These are phyloP conservation scores for Fragosphaeria purpurea DNA, from an alignment of 2,329 filamentous ascomycete species.

Conservation along the genomic window DNA sequence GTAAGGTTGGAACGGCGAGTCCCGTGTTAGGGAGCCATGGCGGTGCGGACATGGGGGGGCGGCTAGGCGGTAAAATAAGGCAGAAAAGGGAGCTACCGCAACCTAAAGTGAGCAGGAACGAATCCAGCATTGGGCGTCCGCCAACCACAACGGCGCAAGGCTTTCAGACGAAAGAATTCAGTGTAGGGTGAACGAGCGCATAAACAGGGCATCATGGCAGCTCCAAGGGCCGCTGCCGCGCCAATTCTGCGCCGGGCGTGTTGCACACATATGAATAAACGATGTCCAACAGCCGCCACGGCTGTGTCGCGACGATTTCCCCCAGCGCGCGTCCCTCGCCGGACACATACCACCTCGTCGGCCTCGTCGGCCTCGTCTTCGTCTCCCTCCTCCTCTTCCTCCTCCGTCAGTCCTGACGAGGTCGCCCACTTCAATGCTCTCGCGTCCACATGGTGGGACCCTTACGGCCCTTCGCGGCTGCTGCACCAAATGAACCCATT, in stretches of 20 bases:
- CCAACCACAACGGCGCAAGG: background rate
- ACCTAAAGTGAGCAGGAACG: too few relatives aligned
- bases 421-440: conserved; percentile 91
- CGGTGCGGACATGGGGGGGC: too few relatives aligned
- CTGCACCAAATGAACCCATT: conserved; percentile 98
- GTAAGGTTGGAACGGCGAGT: too few relatives aligned
- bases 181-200: too few relatives aligned
- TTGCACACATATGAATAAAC: too few relatives aligned
- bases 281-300: too few relatives aligned
- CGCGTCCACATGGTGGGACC: conserved; percentile 94
- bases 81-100: too few relatives aligned
- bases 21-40: too few relatives aligned
- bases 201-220: background rate
- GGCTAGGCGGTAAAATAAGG: too few relatives aligned
- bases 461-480: conserved; percentile 80
- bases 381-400: conserved; percentile 21
- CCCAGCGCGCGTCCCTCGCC: background rate
- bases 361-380: conserved; percentile 5
- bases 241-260: conserved; percentile 6
- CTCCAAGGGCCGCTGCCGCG: conserved; percentile 2
- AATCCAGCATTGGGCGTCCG: too few relatives aligned
- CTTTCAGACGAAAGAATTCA: background rate
- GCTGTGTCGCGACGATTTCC: background rate
- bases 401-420: conserved; percentile 79
- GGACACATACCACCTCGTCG: conserved; percentile 9